These are phyloP conservation scores for Podospora conica DNA, from an alignment of 495 filamentous ascomycete species.

Conservation along the genomic window DNA sequence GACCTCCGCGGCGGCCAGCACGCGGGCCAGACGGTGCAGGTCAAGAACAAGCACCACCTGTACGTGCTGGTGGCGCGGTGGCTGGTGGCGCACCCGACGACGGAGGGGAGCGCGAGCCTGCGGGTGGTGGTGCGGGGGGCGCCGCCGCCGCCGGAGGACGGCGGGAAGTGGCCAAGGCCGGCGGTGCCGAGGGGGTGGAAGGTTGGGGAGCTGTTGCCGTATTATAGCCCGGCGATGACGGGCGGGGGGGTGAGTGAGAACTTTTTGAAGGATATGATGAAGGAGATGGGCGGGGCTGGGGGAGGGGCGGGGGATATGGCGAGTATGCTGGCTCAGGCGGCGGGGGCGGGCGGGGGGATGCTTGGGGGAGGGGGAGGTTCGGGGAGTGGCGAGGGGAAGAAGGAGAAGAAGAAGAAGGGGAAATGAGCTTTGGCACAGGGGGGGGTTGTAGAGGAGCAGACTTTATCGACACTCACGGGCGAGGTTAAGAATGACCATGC, in stretches of 20 bases:
- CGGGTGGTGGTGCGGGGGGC: conserved; percentile 60
- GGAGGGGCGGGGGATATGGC: conserved; percentile 43
- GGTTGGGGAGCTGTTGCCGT: conserved; percentile 72
- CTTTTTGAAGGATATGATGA: conserved; percentile 96
- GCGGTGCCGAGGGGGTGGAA: conserved; percentile 90
- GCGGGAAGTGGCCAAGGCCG: conserved; percentile 60
- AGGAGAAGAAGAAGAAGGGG: conserved; percentile 42
- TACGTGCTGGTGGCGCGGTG: conserved; percentile 70
- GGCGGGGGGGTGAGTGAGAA: conserved; percentile 95
- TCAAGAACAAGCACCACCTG: conserved; percentile 90
- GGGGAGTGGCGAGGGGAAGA: conserved; percentile 38
- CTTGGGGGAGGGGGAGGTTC: conserved; percentile 20
- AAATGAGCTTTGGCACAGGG: neutral
- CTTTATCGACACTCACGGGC: neutral
- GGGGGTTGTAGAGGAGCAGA: neutral
- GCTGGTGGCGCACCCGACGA: conserved; percentile 65
- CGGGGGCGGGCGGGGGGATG: conserved; percentile 24
- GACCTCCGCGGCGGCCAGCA: conserved; percentile 36
- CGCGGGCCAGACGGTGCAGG: conserved; percentile 15
- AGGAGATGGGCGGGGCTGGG: conserved; percentile 65
- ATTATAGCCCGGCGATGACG: conserved; percentile 81
- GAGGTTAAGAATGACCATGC: neutral
- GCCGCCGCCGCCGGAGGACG: conserved; percentile 40
- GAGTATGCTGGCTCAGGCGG: conserved; percentile 36
- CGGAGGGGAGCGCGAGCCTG: conserved; percentile 60